phyloP scores from a whole-genome alignment of 1,284 basidiomycete species.

The Tilletia caries region DNA sequence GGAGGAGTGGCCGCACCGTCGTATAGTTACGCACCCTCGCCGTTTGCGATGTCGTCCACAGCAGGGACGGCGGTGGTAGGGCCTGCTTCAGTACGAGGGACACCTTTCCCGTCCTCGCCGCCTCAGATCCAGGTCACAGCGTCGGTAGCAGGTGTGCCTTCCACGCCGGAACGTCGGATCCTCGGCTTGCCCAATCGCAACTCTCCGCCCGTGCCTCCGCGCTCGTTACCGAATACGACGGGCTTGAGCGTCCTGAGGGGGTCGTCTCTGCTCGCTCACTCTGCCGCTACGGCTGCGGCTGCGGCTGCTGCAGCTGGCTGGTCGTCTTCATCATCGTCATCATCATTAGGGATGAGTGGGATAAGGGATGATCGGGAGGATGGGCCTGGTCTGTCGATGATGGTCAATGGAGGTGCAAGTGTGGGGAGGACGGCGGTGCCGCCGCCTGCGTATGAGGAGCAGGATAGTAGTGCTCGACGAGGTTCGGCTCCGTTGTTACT shows the following conservation, averaged over 20 bases:
- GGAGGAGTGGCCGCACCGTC: too few species aligned
- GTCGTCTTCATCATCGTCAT: not conserved
- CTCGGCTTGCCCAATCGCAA: conserved; percentile 1
- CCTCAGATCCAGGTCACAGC: too few species aligned
- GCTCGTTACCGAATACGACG: not conserved
- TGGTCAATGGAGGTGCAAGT: too few species aligned
- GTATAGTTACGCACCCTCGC: too few species aligned
- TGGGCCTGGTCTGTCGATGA: too few species aligned
- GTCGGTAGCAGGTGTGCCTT: not conserved
- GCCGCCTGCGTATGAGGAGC: conserved; percentile 10
- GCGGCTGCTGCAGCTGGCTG: not conserved
- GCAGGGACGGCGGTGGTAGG: not conserved
- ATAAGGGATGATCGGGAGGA: too few species aligned
- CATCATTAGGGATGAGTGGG: too few species aligned
- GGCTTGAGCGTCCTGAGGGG: not conserved
- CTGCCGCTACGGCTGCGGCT: not conserved
- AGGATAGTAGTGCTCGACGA: not conserved
- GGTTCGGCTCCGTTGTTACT: not conserved
- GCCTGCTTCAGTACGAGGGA: not conserved
- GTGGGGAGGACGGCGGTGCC: not conserved
- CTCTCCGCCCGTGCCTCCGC: conserved; percentile 1
- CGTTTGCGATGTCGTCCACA: too few species aligned
- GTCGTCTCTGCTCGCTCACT: not conserved
- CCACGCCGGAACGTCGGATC: not conserved
- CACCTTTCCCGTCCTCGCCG: not conserved